Conservation (phyloP, 2,329 filamentous ascomycete genomes). For the Paramyrothecium sp. region DNA sequence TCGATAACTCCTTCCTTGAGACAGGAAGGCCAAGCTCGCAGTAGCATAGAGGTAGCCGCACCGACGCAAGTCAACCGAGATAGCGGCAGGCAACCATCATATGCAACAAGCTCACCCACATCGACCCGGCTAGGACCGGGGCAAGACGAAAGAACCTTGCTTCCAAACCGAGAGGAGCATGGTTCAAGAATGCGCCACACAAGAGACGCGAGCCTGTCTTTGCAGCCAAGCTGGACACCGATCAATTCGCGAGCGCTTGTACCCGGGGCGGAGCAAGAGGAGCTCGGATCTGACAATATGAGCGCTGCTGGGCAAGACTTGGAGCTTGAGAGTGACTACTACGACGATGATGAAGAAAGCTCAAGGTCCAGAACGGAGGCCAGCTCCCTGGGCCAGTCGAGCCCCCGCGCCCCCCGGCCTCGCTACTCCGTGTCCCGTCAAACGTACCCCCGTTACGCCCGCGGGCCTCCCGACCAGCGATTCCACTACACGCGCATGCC, state of each 20-base stretch:
- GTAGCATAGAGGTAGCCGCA: no score
- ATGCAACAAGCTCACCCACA: no score
- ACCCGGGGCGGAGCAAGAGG: not conserved
- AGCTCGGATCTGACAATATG: not conserved
- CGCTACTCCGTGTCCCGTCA: constrained; percentile 17
- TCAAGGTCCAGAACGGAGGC: constrained; percentile 11
- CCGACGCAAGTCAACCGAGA: no score
- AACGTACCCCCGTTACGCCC: constrained; percentile 11
- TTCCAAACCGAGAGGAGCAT: no score
- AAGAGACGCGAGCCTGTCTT: no score
- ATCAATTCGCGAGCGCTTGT: not conserved
- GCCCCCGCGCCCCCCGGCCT: not conserved
- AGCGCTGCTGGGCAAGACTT: not conserved
- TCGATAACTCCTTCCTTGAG: no score
- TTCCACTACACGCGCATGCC: constrained; percentile 21
- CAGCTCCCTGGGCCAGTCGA: not conserved
- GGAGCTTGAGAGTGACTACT: not conserved
- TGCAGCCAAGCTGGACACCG: not conserved
- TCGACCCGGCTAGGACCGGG: no score
- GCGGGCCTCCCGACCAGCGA: constrained; percentile 9
- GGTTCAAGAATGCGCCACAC: no score
- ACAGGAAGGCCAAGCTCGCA: no score
- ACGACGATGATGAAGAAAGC: constrained; percentile 7
- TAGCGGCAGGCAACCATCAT: no score
- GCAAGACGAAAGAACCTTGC: no score